Base-by-base conservation (phyloP, 2,329 filamentous ascomycete genomes). In the Colletotrichum horii region DNA sequence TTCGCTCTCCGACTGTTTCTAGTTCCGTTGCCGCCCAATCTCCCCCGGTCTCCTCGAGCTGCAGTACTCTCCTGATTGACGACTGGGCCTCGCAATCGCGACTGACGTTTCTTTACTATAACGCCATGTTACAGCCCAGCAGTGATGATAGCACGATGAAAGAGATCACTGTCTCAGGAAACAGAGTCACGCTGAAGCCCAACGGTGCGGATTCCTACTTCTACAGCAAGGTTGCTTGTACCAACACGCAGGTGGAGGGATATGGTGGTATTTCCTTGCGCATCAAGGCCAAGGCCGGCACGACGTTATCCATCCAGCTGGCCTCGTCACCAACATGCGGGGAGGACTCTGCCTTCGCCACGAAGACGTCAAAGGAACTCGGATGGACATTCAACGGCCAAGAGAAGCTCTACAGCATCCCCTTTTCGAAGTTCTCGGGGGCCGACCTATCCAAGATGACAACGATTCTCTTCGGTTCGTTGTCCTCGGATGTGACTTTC, bases 1-100 rank as follows among this genome's bases (percentile, higher is more conserved):
- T 34, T 30, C 52, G 66, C 30, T 65, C 56, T 14, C 56, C 62
- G 26, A 67, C 62, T 16, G n/a, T 32, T 7, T 72, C 69, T 30
- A 28, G 28, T 19, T 66, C 72, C 6, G 38, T 43, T 22, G 32
- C 68, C 15, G 62, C 56, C 30, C 69, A 66, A 26, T 56, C 70
- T 24, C 68, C 73, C 16, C 60, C 79, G 5, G 70, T 70, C 30
- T 55, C 78, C 14, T 70, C 76, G 56, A 76, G 77, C 3, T 90
- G 89, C 79, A 81, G 82, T 16, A 81, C 83, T 48, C 81, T 90
- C 8, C 80, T 91, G 32, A 85, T 92, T 70, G 91, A 93, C 77
- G 91, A 93, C 82, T 93, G 89, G 87, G 86, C 86, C 70, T 92
- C 91, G 19, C 91, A 93, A 80, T 92, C 91, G 15, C 89, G 91